These are phyloP conservation scores for Emydomyces testavorans DNA, from an alignment of 2,329 filamentous ascomycete species.

Conservation along the genomic window DNA sequence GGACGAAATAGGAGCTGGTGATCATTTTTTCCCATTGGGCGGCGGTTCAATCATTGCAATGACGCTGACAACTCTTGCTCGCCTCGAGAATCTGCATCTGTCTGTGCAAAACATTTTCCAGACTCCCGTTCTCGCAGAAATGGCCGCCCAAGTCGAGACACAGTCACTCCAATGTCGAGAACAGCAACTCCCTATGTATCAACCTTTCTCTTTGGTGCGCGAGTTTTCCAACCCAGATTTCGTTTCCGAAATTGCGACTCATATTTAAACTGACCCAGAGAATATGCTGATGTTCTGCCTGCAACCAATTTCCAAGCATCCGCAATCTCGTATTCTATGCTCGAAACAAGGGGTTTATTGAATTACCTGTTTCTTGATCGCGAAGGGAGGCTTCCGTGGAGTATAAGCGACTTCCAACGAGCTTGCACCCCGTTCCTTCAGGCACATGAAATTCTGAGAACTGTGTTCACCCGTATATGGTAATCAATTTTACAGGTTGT, in stretches of 20 bases:
- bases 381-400: conserved; percentile 26
- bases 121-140: not conserved
- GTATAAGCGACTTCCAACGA: conserved; percentile 35
- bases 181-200: not conserved
- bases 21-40: conserved; percentile 7
- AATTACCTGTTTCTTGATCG: conserved; percentile 52
- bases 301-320: conserved; percentile 45
- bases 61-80: not conserved
- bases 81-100: not conserved
- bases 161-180: not conserved
- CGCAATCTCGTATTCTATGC: conserved; percentile 45
- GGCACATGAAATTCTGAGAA: not conserved
- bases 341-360: conserved; percentile 46
- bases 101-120: conserved; percentile 11
- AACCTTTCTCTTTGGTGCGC: not conserved
- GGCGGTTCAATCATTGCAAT: conserved; percentile 9
- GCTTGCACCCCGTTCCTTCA: conserved; percentile 19
- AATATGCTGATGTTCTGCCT: conserved; percentile 25
- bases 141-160: not conserved
- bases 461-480: conserved; percentile 21
- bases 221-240: not conserved
- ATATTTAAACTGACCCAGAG: not conserved
- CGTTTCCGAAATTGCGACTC: not conserved
- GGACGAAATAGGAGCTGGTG: not conserved
- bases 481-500: conserved; percentile 45